Base-by-base conservation (phyloP, 2,329 filamentous ascomycete genomes). In the Mariannaea sp. region DNA sequence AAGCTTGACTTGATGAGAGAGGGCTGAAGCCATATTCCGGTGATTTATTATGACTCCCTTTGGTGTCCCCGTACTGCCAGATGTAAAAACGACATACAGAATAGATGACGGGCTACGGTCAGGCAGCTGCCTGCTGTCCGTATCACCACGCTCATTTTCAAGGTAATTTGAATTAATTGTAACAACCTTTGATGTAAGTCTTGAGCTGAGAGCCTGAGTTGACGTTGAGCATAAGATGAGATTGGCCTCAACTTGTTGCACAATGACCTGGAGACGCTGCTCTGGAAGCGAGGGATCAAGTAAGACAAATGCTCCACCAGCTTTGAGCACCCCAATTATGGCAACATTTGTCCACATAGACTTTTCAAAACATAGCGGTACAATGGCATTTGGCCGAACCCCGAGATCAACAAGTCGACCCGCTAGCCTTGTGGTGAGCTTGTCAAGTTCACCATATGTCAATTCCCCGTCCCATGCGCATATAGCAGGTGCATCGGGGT, bases 371-470 rank as follows among this genome's bases (percentile, higher is more conserved):
- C 50, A 56, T 13, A 62, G 32, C 1, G 53, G 55, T 1, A 64
- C 54, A 1, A 51, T 6, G 1, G 27, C 41, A 26, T 67, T 69
- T 1, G 58, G 58, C 2, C 51, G 40, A 22, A 73, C 58, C 12
- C 67, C 68, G 24, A 64, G 54, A 4, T 60, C 56, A 7, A 68
- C 42, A 1, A 79, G 65, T 40, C 71, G 62, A 10, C 60, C 56
- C 7, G 75, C 75, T 7, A 78, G 65, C 2, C 62, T 55, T 27
- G 70, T 70, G 0, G 77, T 75, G 13, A 70, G 62, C 1, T 58
- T 50, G 29, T 77, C 71, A 3, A 77, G 61, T 22, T 77, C 67
- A 32, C 62, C 50, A 49, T 77, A 78, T 4, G 74, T 75, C 45
- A 76, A 68, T 35, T 66, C 16, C 13, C 48, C 64, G 20, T 65